Percentiles rank a stretch among this genome's conserved stretches.
Conservation (phyloP, 2,329 filamentous ascomycete genomes). For the Verticillium isaacii region DNA sequence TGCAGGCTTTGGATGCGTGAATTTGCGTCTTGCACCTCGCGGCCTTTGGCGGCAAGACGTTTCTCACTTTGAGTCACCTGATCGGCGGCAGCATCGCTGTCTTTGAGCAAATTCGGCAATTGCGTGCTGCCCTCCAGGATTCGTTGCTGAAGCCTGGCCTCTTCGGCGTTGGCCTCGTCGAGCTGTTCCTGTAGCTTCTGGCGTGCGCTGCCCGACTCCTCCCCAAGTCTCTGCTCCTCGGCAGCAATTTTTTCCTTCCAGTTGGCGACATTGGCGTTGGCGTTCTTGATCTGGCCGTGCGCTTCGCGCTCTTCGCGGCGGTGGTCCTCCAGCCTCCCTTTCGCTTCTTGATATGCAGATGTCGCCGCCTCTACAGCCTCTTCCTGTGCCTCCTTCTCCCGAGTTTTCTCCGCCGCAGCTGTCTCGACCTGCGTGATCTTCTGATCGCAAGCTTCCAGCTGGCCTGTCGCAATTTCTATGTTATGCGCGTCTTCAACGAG, state of each 20-base stretch:
- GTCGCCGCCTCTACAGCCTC: constrained; percentile 32
- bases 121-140: neutral
- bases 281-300: constrained; percentile 53
- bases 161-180: constrained; percentile 17
- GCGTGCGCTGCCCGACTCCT: constrained; percentile 66
- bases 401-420: constrained; percentile 30
- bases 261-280: constrained; percentile 52
- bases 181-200: constrained; percentile 35
- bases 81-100: neutral
- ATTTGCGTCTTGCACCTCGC: constrained; percentile 17
- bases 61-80: constrained; percentile 1
- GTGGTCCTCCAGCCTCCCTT: constrained; percentile 46
- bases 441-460: neutral
- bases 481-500: constrained; percentile 24
- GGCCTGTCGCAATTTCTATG: constrained; percentile 18
- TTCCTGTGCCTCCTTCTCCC: constrained; percentile 24
- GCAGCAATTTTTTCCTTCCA: constrained; percentile 42
- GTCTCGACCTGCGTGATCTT: neutral
- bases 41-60: neutral
- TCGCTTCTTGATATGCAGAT: constrained; percentile 46
- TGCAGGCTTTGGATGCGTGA: constrained; percentile 7
- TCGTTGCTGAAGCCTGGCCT: constrained; percentile 10
- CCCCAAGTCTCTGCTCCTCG: constrained; percentile 58
- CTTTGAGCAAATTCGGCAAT: neutral
- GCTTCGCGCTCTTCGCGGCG: constrained; percentile 64